Evolutionary conservation across 2,329 filamentous ascomycete species (phyloP).

Genomic region (Dichotomopilus funicola): DNA sequence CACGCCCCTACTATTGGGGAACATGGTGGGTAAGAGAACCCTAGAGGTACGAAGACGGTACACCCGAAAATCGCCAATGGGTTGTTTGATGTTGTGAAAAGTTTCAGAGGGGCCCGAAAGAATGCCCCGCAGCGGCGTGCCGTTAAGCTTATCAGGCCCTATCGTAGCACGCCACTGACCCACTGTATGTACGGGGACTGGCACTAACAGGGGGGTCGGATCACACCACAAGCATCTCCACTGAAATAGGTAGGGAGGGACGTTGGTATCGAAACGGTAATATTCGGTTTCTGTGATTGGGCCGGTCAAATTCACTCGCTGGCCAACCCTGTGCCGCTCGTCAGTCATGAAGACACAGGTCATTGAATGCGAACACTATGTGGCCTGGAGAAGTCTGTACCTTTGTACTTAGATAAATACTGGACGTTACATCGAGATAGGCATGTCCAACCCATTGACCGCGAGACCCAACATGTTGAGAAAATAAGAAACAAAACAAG

Average conservation of each 20-base stretch:
- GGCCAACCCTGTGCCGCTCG: too few relatives aligned
- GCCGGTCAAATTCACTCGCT: too few relatives aligned
- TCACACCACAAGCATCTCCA: too few relatives aligned
- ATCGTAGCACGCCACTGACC: neutral
- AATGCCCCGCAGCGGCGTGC: slow-evolving; percentile 13
- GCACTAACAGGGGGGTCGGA: neutral
- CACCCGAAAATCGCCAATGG: neutral
- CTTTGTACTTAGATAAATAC: too few relatives aligned
- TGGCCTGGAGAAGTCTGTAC: too few relatives aligned
- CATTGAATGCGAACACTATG: too few relatives aligned
- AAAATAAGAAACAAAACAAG: neutral
- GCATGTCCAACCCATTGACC: neutral
- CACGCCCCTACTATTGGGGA: slow-evolving; percentile 11
- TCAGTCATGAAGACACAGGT: too few relatives aligned
- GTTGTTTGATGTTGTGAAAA: neutral
- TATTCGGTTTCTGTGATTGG: too few relatives aligned
- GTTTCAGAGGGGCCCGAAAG: slow-evolving; percentile 7
- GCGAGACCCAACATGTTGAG: too few relatives aligned
- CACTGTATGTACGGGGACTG: neutral
- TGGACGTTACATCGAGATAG: neutral
- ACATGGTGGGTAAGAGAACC: slow-evolving; percentile 10
- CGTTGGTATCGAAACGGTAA: too few relatives aligned
- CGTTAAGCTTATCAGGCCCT: slow-evolving; percentile 1
- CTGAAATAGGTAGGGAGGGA: too few relatives aligned
- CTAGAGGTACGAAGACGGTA: neutral